Evolutionary conservation across 768 basidiomycete species (phyloP), one percentile per base, ranked within the genome.

Genomic region (Kwoniella sp.): DNA sequence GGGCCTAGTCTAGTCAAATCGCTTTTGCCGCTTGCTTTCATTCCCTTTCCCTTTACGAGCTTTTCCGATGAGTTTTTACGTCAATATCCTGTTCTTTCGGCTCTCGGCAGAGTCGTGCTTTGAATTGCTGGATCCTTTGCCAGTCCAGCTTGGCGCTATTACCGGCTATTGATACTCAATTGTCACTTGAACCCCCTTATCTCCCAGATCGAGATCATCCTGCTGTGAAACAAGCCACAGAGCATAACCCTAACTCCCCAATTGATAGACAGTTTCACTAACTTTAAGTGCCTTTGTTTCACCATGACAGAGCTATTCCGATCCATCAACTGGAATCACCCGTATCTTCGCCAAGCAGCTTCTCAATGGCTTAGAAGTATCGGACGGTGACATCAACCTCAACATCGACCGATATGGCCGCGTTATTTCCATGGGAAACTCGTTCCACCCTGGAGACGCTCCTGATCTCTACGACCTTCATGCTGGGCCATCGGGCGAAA

Each of bases 351-450:
- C 89, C 65, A 85, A 88, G 69, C 94, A 99, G 82, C 67, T 90
- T 62, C 81, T 93, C 72, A 87, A 90, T 61, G 92, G 91, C 15
- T 82, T 95, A 49, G 91, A 95, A 75, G 91, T 99, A 17, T 84
- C 85, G 12, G 91, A 96, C 72, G 91, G 90, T 27, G 89, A 96
- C 80, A 86, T 96, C 83, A 97, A 97, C 79, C 81, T 99, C 76
- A 96, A 97, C 82, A 83, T 97, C 80, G 78, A 76, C 47, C 88
- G 88, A 80, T 85, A 90, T 58, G 92, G 91, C 48, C 81, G 85
- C 70, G 85, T 98, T 21, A 74, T 97, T 51, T 93, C 91, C 0
- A 91, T 88, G 71, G 93, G 93, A 49, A 89, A 88, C 77, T 93
- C 91, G 68, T 93, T 94, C 85, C 91, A 86, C 80, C 82, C 84